These are phyloP conservation scores for Pelagomonas calceolata DNA, from an alignment of 108 stramenopile genomes.

Conservation along the genomic window DNA sequence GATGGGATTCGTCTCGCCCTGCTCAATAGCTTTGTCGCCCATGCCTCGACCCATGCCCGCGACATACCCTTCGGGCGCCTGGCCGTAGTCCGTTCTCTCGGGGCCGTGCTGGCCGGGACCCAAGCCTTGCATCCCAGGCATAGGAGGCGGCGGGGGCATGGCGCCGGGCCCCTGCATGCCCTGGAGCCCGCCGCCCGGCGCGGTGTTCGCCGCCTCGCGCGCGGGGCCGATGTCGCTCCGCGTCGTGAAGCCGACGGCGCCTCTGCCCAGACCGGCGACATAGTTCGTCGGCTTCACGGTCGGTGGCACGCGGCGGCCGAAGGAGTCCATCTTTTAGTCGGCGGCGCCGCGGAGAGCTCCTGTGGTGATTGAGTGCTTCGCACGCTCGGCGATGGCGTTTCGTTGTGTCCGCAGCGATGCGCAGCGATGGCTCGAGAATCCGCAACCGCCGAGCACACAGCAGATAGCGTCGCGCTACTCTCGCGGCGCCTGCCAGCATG, in stretches of 20 bases:
- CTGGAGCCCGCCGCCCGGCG: constrained; percentile 21
- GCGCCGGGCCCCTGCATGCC: constrained; percentile 40
- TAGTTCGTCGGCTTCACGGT: constrained; percentile 56
- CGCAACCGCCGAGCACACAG: too few relatives aligned
- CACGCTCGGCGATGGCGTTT: too few relatives aligned
- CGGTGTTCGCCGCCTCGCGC: background rate
- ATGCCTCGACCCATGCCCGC: constrained; percentile 66
- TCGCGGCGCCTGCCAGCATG: too few relatives aligned
- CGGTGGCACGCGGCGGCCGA: background rate
- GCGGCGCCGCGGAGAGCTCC: too few relatives aligned
- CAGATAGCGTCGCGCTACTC: too few relatives aligned
- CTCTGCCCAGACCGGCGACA: constrained; percentile 88
- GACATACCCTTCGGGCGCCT: constrained; percentile 67
- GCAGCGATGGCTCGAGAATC: too few relatives aligned
- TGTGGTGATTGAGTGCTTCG: too few relatives aligned
- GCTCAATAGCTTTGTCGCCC: constrained; percentile 28
- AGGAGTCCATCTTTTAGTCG: too few relatives aligned
- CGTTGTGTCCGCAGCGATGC: too few relatives aligned
- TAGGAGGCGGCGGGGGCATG: constrained; percentile 31
- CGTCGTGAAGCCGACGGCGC: constrained; percentile 94
- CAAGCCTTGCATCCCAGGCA: constrained; percentile 7
- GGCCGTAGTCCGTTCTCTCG: constrained; percentile 40
- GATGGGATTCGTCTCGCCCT: constrained; percentile 4
- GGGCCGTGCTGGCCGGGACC: background rate
- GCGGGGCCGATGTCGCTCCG: constrained; percentile 72